These are phyloP conservation scores for Hypoxylon perforatum DNA, from an alignment of 495 filamentous ascomycete genomes.

Conservation along the genomic window DNA sequence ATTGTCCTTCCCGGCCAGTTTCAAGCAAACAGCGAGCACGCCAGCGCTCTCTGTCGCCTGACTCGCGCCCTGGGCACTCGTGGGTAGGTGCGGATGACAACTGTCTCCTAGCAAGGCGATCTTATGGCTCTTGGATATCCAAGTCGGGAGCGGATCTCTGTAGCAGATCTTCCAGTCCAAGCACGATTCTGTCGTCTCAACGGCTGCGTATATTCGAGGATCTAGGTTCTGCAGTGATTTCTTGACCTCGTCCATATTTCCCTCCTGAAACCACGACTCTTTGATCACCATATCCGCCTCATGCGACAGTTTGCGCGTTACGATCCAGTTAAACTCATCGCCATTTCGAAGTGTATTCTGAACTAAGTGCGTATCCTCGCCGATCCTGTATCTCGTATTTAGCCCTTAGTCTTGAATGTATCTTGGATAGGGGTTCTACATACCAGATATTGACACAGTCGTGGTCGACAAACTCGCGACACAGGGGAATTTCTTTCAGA, in stretches of 20 bases:
- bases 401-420: background rate
- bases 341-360: conserved; percentile 61
- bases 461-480: conserved; percentile 57
- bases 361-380: conserved; percentile 60
- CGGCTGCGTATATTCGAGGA: conserved; percentile 56
- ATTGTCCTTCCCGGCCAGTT: conserved; percentile 55
- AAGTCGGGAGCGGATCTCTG: conserved; percentile 59
- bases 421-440: background rate
- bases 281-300: conserved; percentile 59
- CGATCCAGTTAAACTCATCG: conserved; percentile 65
- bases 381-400: conserved; percentile 47
- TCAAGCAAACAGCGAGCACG: conserved; percentile 58
- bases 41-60: conserved; percentile 63
- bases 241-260: conserved; percentile 60
- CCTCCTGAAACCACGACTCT: conserved; percentile 63
- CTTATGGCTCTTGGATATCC: conserved; percentile 58
- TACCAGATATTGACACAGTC: conserved; percentile 65
- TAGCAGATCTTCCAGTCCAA: conserved; percentile 66
- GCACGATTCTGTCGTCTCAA: conserved; percentile 59
- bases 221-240: conserved; percentile 49
- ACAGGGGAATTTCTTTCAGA: conserved; percentile 55
- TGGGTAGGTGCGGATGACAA: conserved; percentile 61
- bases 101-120: conserved; percentile 61
- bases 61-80: conserved; percentile 60
- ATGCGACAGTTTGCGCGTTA: conserved; percentile 56